Conservation (phyloP, 495 filamentous ascomycete genomes). For the Aspergillus ellipticus region DNA sequence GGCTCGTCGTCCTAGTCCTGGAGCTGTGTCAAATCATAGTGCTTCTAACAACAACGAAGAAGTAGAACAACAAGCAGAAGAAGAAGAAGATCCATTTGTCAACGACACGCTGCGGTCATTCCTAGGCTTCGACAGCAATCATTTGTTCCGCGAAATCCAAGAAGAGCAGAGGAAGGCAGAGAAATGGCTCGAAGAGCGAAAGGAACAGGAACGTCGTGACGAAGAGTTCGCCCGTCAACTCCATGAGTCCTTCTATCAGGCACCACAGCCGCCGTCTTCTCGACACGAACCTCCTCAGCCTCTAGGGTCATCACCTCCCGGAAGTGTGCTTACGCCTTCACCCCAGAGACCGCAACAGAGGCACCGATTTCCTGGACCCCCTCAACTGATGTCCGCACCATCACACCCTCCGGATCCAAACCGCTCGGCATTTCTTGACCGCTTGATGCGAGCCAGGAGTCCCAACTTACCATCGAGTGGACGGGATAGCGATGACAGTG, state of each 20-base stretch:
- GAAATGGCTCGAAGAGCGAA: slow-evolving; percentile 27
- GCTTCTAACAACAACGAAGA: slow-evolving; percentile 1
- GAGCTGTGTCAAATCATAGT: not conserved
- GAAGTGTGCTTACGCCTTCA: not conserved
- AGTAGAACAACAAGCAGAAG: no score
- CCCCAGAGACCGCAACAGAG: not conserved
- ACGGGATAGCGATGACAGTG: slow-evolving; percentile 27
- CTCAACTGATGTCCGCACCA: not conserved
- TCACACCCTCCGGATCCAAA: not conserved
- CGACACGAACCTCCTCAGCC: slow-evolving; percentile 9
- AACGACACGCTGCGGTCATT: slow-evolving; percentile 15
- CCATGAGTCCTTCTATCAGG: slow-evolving; percentile 19
- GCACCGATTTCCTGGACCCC: not conserved
- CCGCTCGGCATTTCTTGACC: no score
- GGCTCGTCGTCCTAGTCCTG: not conserved
- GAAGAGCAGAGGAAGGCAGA: slow-evolving; percentile 38
- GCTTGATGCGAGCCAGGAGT: not conserved
- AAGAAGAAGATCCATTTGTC: slow-evolving; percentile 1
- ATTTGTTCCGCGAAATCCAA: slow-evolving; percentile 30
- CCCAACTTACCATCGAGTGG: not conserved
- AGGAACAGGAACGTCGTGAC: slow-evolving; percentile 43
- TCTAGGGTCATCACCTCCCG: slow-evolving; percentile 3
- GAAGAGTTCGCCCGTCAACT: slow-evolving; percentile 46
- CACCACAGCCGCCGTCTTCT: slow-evolving; percentile 6
- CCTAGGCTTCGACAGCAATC: slow-evolving; percentile 26